phyloP scores from a whole-genome alignment of 2,329 filamentous ascomycete species.

The Aspergillus brasiliensis region DNA sequence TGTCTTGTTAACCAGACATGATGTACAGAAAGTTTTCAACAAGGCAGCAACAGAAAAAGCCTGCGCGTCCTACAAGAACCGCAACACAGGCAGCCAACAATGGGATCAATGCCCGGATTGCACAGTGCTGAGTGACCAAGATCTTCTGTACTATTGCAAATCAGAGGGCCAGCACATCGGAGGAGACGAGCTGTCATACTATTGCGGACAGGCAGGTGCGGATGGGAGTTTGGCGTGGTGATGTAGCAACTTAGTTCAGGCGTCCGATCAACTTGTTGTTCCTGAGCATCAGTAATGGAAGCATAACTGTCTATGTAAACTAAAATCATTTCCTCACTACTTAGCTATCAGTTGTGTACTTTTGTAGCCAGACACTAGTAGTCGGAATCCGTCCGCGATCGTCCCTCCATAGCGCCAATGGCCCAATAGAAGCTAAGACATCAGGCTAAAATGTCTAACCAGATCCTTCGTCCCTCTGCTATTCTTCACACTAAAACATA shows the following conservation, averaged over 20 bases:
- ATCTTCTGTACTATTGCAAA: conserved; percentile 23
- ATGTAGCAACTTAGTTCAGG: not conserved
- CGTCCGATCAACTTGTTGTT: not conserved
- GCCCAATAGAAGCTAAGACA: not conserved
- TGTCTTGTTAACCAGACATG: not conserved
- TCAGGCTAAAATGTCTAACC: not conserved
- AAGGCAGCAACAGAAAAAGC: conserved; percentile 20
- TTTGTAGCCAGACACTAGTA: not conserved
- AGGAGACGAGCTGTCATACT: conserved; percentile 25
- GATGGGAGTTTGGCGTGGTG: conserved; percentile 21
- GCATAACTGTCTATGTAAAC: not conserved
- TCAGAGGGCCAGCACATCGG: conserved; percentile 23
- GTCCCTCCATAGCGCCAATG: not conserved
- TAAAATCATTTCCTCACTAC: not conserved
- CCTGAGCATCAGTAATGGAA: not conserved
- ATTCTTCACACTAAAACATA: not conserved
- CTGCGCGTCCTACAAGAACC: conserved; percentile 22
- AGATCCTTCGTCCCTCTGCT: not conserved
- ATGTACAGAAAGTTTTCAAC: conserved; percentile 19
- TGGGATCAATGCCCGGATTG: conserved; percentile 27
- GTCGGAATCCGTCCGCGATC: not conserved
- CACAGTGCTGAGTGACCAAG: conserved; percentile 15
- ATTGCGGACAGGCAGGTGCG: conserved; percentile 21
- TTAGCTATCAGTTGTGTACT: not conserved
- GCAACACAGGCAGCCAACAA: conserved; percentile 24